These are phyloP conservation scores for Adansonia madagascariensis DNA, from an alignment of 441 rosid species.

Conservation along the genomic window DNA sequence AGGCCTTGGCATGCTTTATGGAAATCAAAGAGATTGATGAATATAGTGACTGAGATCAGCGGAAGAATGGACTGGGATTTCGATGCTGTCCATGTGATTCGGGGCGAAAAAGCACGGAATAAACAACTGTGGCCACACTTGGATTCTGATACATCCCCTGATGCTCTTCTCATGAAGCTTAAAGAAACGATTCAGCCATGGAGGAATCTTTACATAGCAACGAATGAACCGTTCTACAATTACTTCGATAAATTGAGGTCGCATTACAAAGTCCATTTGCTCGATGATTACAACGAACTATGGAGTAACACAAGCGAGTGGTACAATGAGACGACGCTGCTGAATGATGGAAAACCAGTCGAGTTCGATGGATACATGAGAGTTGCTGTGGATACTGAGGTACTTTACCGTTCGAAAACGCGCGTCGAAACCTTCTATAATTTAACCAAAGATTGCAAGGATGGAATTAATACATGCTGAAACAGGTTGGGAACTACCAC, in stretches of 20 bases:
- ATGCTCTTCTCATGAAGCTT: slow-evolving; percentile 62
- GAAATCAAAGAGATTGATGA: slow-evolving; percentile 96
- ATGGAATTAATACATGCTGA: slow-evolving; percentile 91
- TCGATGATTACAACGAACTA: slow-evolving; percentile 74
- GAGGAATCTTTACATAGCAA: slow-evolving; percentile 84
- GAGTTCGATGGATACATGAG: slow-evolving; percentile 97
- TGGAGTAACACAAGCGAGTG: slow-evolving; percentile 88
- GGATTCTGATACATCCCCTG: slow-evolving; percentile 87
- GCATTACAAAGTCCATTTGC: slow-evolving; percentile 80
- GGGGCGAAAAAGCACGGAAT: slow-evolving; percentile 83
- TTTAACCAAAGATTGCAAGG: slow-evolving; percentile 88
- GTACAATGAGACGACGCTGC: slow-evolving; percentile 73
- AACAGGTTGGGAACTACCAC: slow-evolving; percentile 30
- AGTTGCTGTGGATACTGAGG: slow-evolving; percentile 95
- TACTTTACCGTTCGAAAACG: slow-evolving; percentile 72
- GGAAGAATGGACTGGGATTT: slow-evolving; percentile 97
- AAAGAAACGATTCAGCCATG: slow-evolving; percentile 58
- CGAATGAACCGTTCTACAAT: slow-evolving; percentile 85
- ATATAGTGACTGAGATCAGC: slow-evolving; percentile 78
- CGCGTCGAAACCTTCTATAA: slow-evolving; percentile 88
- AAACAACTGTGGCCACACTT: slow-evolving; percentile 89
- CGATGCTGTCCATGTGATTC: slow-evolving; percentile 83
- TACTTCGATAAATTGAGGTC: slow-evolving; percentile 89
- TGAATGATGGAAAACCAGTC: slow-evolving; percentile 69
- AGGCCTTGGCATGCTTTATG: slow-evolving; percentile 91